A percentile compares a stretch with the other conserved stretches of the same genome.
These are phyloP conservation scores for Lipomyces sp. DNA, from an alignment of 805 yeast genomes.

Conservation along the genomic window DNA sequence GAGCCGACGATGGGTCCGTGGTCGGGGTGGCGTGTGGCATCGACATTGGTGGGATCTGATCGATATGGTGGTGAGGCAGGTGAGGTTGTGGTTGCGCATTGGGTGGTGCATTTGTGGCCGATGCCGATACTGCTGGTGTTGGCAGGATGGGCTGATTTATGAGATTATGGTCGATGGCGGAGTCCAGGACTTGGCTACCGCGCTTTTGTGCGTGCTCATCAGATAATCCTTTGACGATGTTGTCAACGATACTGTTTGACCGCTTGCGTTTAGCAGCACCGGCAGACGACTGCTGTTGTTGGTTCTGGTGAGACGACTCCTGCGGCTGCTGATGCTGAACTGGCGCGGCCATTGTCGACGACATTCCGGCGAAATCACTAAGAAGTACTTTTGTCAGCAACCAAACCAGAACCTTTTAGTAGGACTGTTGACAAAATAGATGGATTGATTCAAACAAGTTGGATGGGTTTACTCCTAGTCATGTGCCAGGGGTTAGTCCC, in stretches of 20 bases:
- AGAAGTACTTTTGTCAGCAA: no score
- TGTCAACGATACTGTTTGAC: constrained; percentile 16
- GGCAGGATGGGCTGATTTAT: constrained; percentile 19
- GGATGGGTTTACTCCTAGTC: constrained; percentile 12
- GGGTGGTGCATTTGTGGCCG: constrained; percentile 23
- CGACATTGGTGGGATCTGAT: constrained; percentile 1
- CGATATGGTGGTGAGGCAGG: constrained; percentile 16
- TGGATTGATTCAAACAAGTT: not conserved
- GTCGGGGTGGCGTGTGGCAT: not conserved
- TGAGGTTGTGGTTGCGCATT: constrained; percentile 32
- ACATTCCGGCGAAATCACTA: not conserved
- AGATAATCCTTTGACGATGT: constrained; percentile 10
- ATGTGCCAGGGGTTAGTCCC: constrained; percentile 29
- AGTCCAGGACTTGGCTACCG: constrained; percentile 9
- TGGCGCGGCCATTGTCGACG: constrained; percentile 13
- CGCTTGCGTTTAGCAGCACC: constrained; percentile 20
- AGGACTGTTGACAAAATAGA: no score
- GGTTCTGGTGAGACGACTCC: no score
- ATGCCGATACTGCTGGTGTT: constrained; percentile 8
- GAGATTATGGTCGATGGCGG: constrained; percentile 27
- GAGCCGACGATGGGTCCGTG: constrained; percentile 3
- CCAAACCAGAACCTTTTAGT: no score
- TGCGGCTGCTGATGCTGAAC: not conserved
- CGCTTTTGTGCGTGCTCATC: constrained; percentile 12
- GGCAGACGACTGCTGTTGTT: constrained; percentile 13